Evolutionary conservation across 2,329 filamentous ascomycete genomes (phyloP).

Genomic region (Aspergillus luchuensis): DNA sequence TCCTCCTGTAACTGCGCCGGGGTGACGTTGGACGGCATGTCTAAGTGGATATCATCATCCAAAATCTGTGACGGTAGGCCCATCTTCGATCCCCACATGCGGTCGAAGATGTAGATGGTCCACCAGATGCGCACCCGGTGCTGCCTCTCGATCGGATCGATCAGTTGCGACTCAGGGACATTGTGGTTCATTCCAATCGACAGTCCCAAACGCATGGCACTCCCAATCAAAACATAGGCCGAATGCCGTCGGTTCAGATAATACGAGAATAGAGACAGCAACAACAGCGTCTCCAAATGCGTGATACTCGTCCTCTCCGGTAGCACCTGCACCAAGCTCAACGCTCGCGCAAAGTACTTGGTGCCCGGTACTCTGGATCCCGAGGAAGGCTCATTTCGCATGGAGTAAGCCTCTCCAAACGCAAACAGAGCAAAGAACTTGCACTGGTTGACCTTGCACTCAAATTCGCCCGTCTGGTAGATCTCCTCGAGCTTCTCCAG

Average conservation of each 20-base stretch:
- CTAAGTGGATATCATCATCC: conserved; percentile 51
- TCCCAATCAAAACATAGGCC: conserved; percentile 39
- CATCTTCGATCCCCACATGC: conserved; percentile 54
- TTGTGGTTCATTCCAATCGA: conserved; percentile 49
- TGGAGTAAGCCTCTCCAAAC: conserved; percentile 50
- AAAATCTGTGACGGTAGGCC: conserved; percentile 53
- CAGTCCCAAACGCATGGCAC: conserved; percentile 45
- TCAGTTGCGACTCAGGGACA: conserved; percentile 39
- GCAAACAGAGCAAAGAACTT: conserved; percentile 51
- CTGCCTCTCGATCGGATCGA: conserved; percentile 43
- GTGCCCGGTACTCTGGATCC: conserved; percentile 47
- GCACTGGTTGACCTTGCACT: conserved; percentile 42
- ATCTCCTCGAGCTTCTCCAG: conserved; percentile 44
- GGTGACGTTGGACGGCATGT: conserved; percentile 39
- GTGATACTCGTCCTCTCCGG: conserved; percentile 49
- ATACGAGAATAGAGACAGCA: conserved; percentile 41
- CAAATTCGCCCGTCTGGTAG: conserved; percentile 36
- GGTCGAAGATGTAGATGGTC: conserved; percentile 44
- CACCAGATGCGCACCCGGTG: conserved; percentile 43
- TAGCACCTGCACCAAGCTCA: conserved; percentile 45
- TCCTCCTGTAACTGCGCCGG: conserved; percentile 35
- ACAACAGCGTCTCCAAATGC: conserved; percentile 47
- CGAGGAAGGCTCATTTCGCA: conserved; percentile 36
- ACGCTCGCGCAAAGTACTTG: conserved; percentile 46
- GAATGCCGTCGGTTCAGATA: conserved; percentile 41